Evolutionary conservation across 75 land plant species (phyloP), one percentile per base, ranked within the genome.

Genomic region (Sequoia sempervirens): DNA sequence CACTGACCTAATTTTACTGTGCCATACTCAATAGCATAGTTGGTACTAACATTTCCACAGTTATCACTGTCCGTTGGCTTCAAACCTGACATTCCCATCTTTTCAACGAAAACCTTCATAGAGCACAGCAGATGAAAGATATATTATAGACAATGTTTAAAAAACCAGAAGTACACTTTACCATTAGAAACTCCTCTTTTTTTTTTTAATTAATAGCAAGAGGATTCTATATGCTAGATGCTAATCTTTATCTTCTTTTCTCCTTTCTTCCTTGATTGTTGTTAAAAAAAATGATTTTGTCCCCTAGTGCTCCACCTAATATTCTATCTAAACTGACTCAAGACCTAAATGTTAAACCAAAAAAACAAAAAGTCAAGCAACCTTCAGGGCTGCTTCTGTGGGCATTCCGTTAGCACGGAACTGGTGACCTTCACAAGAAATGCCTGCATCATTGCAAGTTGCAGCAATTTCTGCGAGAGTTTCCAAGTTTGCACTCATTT

Each of bases 371-470:
- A 68, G 34, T 28, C 23, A 20, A 68, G 34, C 30, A 6, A 96
- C 98, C 96, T 96, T 96, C 0, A 96, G 85, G 82, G 98, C 98
- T 36, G 98, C 96, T 72, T 96, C 98, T 23, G 98, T 96, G 45
- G 98, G 98, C 92, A 94, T 83, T 14, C 98, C 98, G 50, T 89
- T 90, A 8, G 93, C 95, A 52, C 83, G 85, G 50, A 93, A 92
- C 6, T 87, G 89, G 43, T 85, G 86, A 34, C 84, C 90, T 81
- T 86, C 79, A 80, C 53, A 90, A 40, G 41, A 85, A 73, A 96
- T 79, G 20, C 95, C 93, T 70, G 98, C 91, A 90, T 96, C 96
- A 87, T 96, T 96, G 85, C 96, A 94, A 52, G 93, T 84, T 7
- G 95, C 93, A 86, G 91, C 90, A 76, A 94, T 90, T 86, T 96